Evolutionary conservation across 345 rosid genomes (phyloP), one percentile per base, ranked within the genome.

Genomic region (Rhizophora apiculata): DNA sequence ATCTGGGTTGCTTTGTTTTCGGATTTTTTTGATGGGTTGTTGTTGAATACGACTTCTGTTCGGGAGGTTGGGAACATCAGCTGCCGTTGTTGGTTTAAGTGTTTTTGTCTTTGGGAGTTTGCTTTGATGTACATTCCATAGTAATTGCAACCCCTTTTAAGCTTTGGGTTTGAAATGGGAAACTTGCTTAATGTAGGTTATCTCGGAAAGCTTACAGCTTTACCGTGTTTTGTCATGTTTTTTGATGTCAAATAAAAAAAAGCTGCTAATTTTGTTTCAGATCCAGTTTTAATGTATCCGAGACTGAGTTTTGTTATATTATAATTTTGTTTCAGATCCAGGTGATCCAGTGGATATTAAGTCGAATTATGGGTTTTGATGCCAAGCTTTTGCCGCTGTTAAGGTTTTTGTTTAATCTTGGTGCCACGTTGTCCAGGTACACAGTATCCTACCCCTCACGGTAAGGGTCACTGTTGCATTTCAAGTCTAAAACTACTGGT

Each of bases 1-100:
- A 78, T 75, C 72, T 64, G 74, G 73, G 72, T 9, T 69, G 34
- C 29, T 61, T 43, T 10, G 16, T 49, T 60, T 55, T 68, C 36
- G 11, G 60, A 13, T 21, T 62, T 21, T 61, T 74, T 74, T 74
- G 22, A 34, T 68, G 64, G 72, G 57, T 56, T 62, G 22, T 13
- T 68, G 59, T 75, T 75, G 71, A 30, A 32, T 68, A 30, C 19
- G 30, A 27, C 62, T 51, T 43, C 55, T 13, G 30, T 65, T n/a
- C 22, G 3, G 20, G n/a, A 19, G 1, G 55, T 67, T 55, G 55
- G 37, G 37, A 34, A 8, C 37, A 34, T 34, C 55, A n/a, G 60
- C 22, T 66, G 30, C 18, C 0, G 57, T 53, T 19, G 57, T 62
- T 57, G 31, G 26, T 58, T 15, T 13, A 39, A 54, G 37, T 15